Evolutionary conservation across 129 eudicot species (phyloP).

Genomic region (Pseudognaphalium luteoalbum): DNA sequence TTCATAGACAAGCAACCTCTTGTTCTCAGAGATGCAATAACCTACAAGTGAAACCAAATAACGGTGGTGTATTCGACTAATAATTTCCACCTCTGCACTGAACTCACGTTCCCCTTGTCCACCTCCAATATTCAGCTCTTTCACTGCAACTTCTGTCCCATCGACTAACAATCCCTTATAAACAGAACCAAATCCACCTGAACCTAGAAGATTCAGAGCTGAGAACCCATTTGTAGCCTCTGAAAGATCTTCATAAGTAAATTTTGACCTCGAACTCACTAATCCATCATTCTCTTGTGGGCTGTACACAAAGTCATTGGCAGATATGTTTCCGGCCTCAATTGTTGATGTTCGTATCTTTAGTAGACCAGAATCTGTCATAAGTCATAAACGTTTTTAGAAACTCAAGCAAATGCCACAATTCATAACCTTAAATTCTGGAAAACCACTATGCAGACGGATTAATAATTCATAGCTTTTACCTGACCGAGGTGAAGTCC

Average conservation of each 20-base stretch:
- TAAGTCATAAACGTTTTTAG: conserved; percentile 19
- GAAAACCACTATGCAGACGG: neutral
- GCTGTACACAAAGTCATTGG: conserved; percentile 33
- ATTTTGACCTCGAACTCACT: conserved; percentile 57
- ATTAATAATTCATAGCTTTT: conserved; percentile 2
- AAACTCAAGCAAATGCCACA: neutral
- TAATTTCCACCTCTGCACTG: conserved; percentile 86
- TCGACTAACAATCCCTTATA: conserved; percentile 67
- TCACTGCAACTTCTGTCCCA: conserved; percentile 87
- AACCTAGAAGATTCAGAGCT: conserved; percentile 62
- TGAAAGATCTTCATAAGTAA: conserved; percentile 52
- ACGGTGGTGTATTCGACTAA: conserved; percentile 85
- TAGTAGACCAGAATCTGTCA: conserved; percentile 56
- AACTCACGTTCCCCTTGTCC: conserved; percentile 97
- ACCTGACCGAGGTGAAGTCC: conserved; percentile 64
- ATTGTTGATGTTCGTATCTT: conserved; percentile 39
- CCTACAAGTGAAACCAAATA: conserved; percentile 94
- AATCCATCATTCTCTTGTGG: conserved; percentile 50
- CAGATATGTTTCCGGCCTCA: conserved; percentile 29
- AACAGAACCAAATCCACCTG: conserved; percentile 93
- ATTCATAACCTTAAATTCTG: neutral
- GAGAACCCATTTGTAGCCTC: conserved; percentile 79
- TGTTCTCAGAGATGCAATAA: conserved; percentile 60
- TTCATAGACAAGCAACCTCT: conserved; percentile 84
- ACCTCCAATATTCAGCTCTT: conserved; percentile 82